Conservation (phyloP, 306 rosid species). For the Vigna unguiculata region DNA sequence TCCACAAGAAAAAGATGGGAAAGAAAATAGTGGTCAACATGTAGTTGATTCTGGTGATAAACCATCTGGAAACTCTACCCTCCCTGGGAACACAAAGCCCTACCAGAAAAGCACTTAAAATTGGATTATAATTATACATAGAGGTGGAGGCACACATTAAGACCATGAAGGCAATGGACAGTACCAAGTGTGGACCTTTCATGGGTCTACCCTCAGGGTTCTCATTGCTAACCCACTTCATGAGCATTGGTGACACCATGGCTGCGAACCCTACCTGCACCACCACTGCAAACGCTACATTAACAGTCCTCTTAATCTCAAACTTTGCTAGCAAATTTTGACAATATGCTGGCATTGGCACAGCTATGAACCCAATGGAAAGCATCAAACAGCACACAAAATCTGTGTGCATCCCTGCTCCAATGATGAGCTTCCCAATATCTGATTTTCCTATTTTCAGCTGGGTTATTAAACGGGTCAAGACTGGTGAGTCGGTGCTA, state of each 20-base stretch:
- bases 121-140: slow-evolving; percentile 58
- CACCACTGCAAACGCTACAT: slow-evolving; percentile 48
- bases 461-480: slow-evolving; percentile 73
- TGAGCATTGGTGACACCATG: slow-evolving; percentile 60
- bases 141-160: slow-evolving; percentile 57
- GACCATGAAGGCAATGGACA: slow-evolving; percentile 76
- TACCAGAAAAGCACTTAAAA: slow-evolving; percentile 73
- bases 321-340: neutral
- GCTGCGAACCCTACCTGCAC: slow-evolving; percentile 54
- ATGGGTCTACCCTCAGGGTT: slow-evolving; percentile 86
- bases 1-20: slow-evolving; percentile 87
- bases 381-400: slow-evolving; percentile 62
- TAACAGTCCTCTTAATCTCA: slow-evolving; percentile 6
- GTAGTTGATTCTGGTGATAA: slow-evolving; percentile 68
- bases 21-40: slow-evolving; percentile 60
- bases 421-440: slow-evolving; percentile 76
- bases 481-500: slow-evolving; percentile 77
- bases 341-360: slow-evolving; percentile 44
- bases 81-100: slow-evolving; percentile 75
- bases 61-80: slow-evolving; percentile 82
- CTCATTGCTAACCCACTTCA: slow-evolving; percentile 87
- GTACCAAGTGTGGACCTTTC: slow-evolving; percentile 79
- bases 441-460: slow-evolving; percentile 82
- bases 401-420: slow-evolving; percentile 80
- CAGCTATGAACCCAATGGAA: slow-evolving; percentile 61